Percentiles rank a stretch among this genome's conserved stretches.
phyloP scores from a whole-genome alignment of 306 rosid species.

The Cajanus cajan region DNA sequence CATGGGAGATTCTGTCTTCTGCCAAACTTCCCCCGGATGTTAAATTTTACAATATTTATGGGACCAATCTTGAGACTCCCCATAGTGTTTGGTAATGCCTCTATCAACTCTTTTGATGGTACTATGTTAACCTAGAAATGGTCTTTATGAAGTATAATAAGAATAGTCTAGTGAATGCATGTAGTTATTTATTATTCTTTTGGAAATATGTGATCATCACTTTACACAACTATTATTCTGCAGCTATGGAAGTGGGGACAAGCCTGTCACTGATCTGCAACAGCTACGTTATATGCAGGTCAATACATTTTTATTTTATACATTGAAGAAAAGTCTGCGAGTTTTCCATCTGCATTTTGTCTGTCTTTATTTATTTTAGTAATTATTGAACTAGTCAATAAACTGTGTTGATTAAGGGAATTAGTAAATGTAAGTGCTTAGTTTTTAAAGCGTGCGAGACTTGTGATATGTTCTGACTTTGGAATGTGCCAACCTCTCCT shows the following conservation, averaged over 20 bases:
- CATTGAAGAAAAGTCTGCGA: not conserved
- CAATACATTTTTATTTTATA: constrained; percentile 3
- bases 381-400: not conserved
- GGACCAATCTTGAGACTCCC: constrained; percentile 67
- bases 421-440: not conserved
- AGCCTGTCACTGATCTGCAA: constrained; percentile 69
- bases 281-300: constrained; percentile 67
- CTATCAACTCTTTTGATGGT: constrained; percentile 6
- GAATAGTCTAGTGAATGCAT: constrained; percentile 13
- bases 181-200: constrained; percentile 14
- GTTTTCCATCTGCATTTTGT: not conserved
- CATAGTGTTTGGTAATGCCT: constrained; percentile 81
- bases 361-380: not conserved
- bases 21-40: constrained; percentile 88
- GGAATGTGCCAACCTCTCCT: constrained; percentile 1
- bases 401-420: not conserved
- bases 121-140: not conserved
- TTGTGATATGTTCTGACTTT: not conserved
- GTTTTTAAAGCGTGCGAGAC: not conserved
- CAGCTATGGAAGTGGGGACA: constrained; percentile 81
- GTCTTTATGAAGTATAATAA: constrained; percentile 4
- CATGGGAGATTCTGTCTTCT: constrained; percentile 58
- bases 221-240: constrained; percentile 36
- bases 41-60: constrained; percentile 91
- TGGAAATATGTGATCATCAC: constrained; percentile 18